Evolutionary conservation across 2,329 filamentous ascomycete species (phyloP).

Genomic region (Penicillium sp.): DNA sequence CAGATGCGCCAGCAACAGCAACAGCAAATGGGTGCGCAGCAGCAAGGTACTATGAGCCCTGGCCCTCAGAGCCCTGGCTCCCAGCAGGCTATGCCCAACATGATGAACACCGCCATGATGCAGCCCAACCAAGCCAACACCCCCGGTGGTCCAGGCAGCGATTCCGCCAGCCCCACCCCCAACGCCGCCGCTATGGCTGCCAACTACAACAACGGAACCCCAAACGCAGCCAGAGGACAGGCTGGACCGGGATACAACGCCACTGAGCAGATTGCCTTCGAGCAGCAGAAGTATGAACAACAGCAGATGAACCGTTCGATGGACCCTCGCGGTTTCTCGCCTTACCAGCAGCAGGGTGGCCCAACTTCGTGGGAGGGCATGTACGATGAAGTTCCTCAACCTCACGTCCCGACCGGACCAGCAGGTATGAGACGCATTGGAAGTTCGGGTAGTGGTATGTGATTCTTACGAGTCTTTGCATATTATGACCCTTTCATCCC

Average conservation of each 20-base stretch:
- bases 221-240: constrained; percentile 22
- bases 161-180: constrained; percentile 41
- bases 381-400: constrained; percentile 92
- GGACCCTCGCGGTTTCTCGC: constrained; percentile 34
- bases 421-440: constrained; percentile 40
- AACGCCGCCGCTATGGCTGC: constrained; percentile 40
- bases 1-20: constrained; percentile 20
- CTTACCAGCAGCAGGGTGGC: constrained; percentile 48
- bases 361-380: constrained; percentile 94
- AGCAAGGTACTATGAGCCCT: constrained; percentile 30
- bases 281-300: constrained; percentile 70
- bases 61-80: constrained; percentile 35
- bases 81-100: constrained; percentile 49
- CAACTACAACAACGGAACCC: constrained; percentile 30
- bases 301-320: constrained; percentile 52
- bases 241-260: constrained; percentile 54
- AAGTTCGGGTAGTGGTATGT: constrained; percentile 36
- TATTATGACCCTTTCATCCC: background rate
- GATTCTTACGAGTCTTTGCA: constrained; percentile 21
- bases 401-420: constrained; percentile 53
- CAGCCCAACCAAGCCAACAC: constrained; percentile 36
- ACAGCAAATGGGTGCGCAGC: constrained; percentile 54
- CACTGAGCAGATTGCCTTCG: constrained; percentile 64
- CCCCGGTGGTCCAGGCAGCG: constrained; percentile 5
- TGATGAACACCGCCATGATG: constrained; percentile 66